Conservation (phyloP, 768 basidiomycete species). For the Trametes punicea region DNA sequence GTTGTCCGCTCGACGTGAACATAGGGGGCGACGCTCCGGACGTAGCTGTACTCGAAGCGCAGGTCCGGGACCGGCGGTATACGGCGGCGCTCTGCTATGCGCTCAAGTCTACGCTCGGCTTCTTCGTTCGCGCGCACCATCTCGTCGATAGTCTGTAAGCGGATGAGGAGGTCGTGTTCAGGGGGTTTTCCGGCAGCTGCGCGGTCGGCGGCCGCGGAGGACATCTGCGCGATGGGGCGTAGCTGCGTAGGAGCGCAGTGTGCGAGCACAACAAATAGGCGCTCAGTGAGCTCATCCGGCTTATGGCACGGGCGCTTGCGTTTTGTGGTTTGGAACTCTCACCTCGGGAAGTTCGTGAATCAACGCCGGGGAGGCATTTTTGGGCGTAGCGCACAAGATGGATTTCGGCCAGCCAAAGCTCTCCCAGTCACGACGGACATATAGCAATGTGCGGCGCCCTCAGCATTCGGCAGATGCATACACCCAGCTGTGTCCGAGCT, state of each 20-base stretch:
- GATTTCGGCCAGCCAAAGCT: too few species aligned
- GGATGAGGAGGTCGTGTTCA: constrained; percentile 13
- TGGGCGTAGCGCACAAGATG: too few species aligned
- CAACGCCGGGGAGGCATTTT: too few species aligned
- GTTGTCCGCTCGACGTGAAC: constrained; percentile 37
- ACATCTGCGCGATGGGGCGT: not conserved
- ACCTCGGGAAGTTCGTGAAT: too few species aligned
- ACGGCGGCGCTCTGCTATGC: constrained; percentile 25
- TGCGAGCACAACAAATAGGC: not conserved
- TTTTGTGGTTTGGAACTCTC: too few species aligned
- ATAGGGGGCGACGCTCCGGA: constrained; percentile 55
- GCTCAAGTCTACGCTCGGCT: constrained; percentile 4
- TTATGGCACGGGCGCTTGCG: not conserved
- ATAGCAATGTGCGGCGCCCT: too few species aligned
- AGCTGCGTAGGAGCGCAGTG: too few species aligned
- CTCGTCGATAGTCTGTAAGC: constrained; percentile 16
- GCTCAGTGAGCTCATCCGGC: not conserved
- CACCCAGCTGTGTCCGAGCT: too few species aligned
- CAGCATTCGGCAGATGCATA: too few species aligned
- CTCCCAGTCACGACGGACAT: too few species aligned
- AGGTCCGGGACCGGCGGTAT: constrained; percentile 67
- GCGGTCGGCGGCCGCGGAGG: not conserved
- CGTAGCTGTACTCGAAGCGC: constrained; percentile 71
- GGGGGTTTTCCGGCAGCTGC: not conserved
- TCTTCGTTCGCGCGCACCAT: constrained; percentile 11